These are phyloP conservation scores for Allantophomopsis lycopodina DNA, from an alignment of 2,329 filamentous ascomycete genomes.

Conservation along the genomic window DNA sequence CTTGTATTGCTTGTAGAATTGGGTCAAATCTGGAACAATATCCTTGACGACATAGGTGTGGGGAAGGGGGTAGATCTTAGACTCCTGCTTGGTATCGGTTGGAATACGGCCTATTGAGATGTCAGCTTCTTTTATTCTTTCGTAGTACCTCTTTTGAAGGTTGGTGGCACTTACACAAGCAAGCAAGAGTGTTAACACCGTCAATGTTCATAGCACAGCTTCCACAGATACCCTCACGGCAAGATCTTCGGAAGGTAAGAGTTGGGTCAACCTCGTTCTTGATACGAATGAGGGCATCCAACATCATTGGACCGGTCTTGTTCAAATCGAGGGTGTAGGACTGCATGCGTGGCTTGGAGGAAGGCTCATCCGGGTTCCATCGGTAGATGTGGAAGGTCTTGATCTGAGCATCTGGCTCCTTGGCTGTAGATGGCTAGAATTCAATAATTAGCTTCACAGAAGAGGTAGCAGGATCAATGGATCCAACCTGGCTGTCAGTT, in stretches of 20 bases:
- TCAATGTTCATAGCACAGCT: constrained; percentile 99
- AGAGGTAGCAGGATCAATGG: not conserved
- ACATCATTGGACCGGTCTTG: constrained; percentile 97
- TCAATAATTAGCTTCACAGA: not conserved
- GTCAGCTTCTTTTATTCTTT: constrained; percentile 14
- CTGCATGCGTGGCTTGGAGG: constrained; percentile 92
- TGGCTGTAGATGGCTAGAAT: constrained; percentile 21
- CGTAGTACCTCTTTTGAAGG: not conserved
- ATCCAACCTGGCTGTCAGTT: not conserved
- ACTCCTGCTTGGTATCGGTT: constrained; percentile 63
- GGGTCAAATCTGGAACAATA: constrained; percentile 90
- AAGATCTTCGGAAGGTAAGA: constrained; percentile 88
- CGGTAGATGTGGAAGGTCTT: constrained; percentile 99
- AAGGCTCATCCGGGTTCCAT: constrained; percentile 90
- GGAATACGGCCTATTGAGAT: constrained; percentile 69
- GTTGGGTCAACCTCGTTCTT: constrained; percentile 99
- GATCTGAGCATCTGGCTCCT: constrained; percentile 42
- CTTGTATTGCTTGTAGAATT: constrained; percentile 99
- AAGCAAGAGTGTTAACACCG: constrained; percentile 93
- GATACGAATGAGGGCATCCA: constrained; percentile 92
- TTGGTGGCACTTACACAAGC: constrained; percentile 62
- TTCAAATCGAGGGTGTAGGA: constrained; percentile 90
- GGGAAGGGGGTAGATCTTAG: constrained; percentile 93
- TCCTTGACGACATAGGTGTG: constrained; percentile 99
- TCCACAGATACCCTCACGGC: constrained; percentile 95